These are phyloP conservation scores for Aspergillus alliaceus DNA, from an alignment of 2,329 filamentous ascomycete species.

Conservation along the genomic window DNA sequence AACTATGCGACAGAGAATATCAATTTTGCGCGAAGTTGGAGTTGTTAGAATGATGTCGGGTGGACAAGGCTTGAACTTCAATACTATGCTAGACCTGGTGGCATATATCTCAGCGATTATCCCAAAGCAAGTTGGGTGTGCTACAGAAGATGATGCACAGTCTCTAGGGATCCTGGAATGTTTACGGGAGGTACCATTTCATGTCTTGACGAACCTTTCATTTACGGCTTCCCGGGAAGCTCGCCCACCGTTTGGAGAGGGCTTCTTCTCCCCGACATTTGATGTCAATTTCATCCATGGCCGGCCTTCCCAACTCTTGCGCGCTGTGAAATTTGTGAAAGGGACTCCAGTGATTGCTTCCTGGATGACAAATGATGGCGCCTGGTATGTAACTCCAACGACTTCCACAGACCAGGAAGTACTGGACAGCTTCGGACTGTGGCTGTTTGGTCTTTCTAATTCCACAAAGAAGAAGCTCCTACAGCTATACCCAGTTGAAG, in stretches of 20 bases:
- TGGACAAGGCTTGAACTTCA: constrained; percentile 28
- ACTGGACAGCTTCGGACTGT: constrained; percentile 15
- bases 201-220: constrained; percentile 25
- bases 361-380: constrained; percentile 21
- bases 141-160: constrained; percentile 1
- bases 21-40: not conserved
- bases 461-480: constrained; percentile 20
- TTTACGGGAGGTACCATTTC: constrained; percentile 9
- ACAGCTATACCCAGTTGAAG: constrained; percentile 18
- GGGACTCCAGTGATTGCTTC: constrained; percentile 14
- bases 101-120: constrained; percentile 23
- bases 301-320: constrained; percentile 26
- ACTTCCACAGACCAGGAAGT: constrained; percentile 18
- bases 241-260: constrained; percentile 20
- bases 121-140: constrained; percentile 16
- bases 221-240: constrained; percentile 22
- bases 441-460: constrained; percentile 14
- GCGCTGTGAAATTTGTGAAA: constrained; percentile 23
- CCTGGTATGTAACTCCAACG: constrained; percentile 15
- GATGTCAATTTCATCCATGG: constrained; percentile 27
- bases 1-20: not conserved
- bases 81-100: constrained; percentile 26
- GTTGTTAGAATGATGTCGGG: constrained; percentile 31
- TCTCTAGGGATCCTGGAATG: constrained; percentile 21
- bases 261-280: constrained; percentile 21